Evolutionary conservation across 345 rosid species (phyloP).

Genomic region (Citrus unshiu): DNA sequence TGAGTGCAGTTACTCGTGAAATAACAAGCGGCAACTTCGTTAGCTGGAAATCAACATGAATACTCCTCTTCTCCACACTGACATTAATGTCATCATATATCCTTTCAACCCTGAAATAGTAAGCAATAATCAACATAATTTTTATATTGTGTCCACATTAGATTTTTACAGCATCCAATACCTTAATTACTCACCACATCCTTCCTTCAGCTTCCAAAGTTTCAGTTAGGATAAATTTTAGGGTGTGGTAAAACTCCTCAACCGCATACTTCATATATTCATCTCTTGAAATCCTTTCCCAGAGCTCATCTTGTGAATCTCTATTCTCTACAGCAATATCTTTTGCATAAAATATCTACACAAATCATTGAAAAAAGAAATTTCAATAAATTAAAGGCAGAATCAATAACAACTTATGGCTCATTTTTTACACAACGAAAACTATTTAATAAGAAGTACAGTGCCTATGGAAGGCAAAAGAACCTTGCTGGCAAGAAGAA

Average conservation of each 20-base stretch:
- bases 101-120: slow-evolving; percentile 71
- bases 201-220: slow-evolving; percentile 85
- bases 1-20: slow-evolving; percentile 68
- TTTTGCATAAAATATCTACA: slow-evolving; percentile 83
- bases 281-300: slow-evolving; percentile 84
- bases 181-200: slow-evolving; percentile 59
- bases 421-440: not conserved
- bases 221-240: slow-evolving; percentile 60
- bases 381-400: not conserved
- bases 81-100: slow-evolving; percentile 62
- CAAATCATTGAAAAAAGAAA: not conserved
- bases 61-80: slow-evolving; percentile 43
- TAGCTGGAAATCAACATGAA: slow-evolving; percentile 61
- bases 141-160: not conserved
- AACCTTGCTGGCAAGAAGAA: slow-evolving; percentile 99
- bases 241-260: slow-evolving; percentile 71
- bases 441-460: not conserved
- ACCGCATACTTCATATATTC: slow-evolving; percentile 96
- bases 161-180: slow-evolving; percentile 13
- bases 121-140: slow-evolving; percentile 10
- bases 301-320: slow-evolving; percentile 73
- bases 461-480: slow-evolving; percentile 11
- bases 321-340: slow-evolving; percentile 76
- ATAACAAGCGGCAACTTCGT: slow-evolving; percentile 75
- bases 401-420: not conserved